Evolutionary conservation across 108 stramenopile species (phyloP).

Genomic region (Discostella pseudostelligera): DNA sequence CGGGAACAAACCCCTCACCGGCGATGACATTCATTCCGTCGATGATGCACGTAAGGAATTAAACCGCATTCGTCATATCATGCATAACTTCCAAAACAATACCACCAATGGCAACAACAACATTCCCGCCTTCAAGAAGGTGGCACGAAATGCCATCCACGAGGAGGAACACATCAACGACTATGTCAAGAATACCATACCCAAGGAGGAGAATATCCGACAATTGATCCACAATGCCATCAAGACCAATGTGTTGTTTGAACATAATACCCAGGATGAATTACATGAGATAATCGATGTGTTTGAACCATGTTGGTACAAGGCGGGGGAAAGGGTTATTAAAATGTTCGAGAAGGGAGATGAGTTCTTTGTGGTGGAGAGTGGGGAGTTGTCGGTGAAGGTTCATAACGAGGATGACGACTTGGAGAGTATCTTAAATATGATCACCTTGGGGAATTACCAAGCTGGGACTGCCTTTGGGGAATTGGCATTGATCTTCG

Average conservation of each 20-base stretch:
- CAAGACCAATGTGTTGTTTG: constrained; percentile 67
- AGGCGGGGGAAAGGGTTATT: constrained; percentile 52
- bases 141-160: constrained; percentile 16
- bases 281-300: constrained; percentile 65
- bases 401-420: constrained; percentile 50
- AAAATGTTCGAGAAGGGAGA: constrained; percentile 77
- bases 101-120: constrained; percentile 9
- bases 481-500: constrained; percentile 81
- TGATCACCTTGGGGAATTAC: constrained; percentile 14
- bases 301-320: constrained; percentile 51
- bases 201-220: constrained; percentile 51
- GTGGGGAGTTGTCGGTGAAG: constrained; percentile 57
- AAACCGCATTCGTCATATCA: constrained; percentile 33
- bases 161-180: constrained; percentile 32
- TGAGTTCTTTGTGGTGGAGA: constrained; percentile 73
- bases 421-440: constrained; percentile 16
- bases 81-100: constrained; percentile 21
- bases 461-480: constrained; percentile 56
- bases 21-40: constrained; percentile 25
- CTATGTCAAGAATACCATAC: constrained; percentile 40
- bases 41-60: constrained; percentile 31
- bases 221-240: constrained; percentile 63
- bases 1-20: constrained; percentile 24
- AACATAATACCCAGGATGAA: constrained; percentile 49
- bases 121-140: not conserved